These are phyloP conservation scores for Stenogyne calaminthoides DNA, from an alignment of 305 asterid genomes.

Conservation along the genomic window DNA sequence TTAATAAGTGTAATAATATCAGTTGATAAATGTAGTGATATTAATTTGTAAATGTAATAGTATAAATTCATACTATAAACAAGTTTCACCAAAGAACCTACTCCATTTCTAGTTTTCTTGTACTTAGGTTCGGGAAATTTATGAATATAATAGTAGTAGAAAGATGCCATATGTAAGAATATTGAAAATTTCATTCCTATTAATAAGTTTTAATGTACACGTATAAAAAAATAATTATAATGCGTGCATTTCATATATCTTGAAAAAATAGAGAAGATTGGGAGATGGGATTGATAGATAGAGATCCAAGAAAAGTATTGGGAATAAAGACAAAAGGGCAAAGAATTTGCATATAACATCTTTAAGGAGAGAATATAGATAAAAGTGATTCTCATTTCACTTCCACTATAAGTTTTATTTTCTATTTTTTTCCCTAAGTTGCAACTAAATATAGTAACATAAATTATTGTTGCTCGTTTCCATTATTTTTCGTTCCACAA, in stretches of 20 bases:
- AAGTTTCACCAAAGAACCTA: too few species aligned
- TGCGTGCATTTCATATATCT: background rate
- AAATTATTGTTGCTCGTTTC: background rate
- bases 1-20: too few species aligned
- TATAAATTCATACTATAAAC: too few species aligned
- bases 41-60: too few species aligned
- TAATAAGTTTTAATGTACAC: too few species aligned
- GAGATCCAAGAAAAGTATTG: slow-evolving; percentile 23
- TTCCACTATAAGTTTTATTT: slow-evolving; percentile 5
- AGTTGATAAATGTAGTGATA: too few species aligned
- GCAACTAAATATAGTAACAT: background rate
- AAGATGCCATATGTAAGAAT: too few species aligned
- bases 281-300: slow-evolving; percentile 18
- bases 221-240: background rate
- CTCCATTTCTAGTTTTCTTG: too few species aligned
- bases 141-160: too few species aligned
- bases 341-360: slow-evolving; percentile 34
- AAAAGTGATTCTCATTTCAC: slow-evolving; percentile 34
- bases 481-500: background rate
- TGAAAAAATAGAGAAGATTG: background rate
- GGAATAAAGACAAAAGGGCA: slow-evolving; percentile 35
- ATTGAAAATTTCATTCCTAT: too few species aligned
- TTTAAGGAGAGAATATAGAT: slow-evolving; percentile 2
- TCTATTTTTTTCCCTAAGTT: background rate
- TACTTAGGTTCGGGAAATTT: too few species aligned